phyloP scores from a whole-genome alignment of 73 alveolate genomes.

The Blepharisma stoltei region DNA sequence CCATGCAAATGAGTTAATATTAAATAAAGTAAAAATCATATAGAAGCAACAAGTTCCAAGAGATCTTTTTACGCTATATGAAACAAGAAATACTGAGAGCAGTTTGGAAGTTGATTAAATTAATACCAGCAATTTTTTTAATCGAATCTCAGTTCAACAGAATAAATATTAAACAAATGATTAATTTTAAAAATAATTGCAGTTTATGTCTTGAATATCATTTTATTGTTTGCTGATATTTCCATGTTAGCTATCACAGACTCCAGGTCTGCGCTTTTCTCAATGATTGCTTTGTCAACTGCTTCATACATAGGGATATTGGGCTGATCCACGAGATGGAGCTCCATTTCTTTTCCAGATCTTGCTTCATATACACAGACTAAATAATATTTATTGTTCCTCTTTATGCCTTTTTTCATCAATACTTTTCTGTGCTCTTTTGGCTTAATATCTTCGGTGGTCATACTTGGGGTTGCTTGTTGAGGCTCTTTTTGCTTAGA shows the following conservation, averaged over 20 bases:
- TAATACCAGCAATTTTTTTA: too few relatives aligned
- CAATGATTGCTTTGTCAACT: not conserved
- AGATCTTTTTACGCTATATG: too few relatives aligned
- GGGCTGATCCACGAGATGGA: not conserved
- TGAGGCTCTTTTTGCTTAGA: slow-evolving; percentile 11
- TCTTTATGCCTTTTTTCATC: slow-evolving; percentile 28
- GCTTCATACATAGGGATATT: slow-evolving; percentile 16
- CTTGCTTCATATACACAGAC: slow-evolving; percentile 21
- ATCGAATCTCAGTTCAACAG: too few relatives aligned
- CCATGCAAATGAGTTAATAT: too few relatives aligned
- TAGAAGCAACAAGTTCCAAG: too few relatives aligned
- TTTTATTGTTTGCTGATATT: not conserved
- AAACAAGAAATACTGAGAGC: too few relatives aligned
- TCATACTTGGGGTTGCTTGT: not conserved
- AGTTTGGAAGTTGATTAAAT: too few relatives aligned
- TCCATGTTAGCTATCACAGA: not conserved
- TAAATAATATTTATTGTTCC: not conserved
- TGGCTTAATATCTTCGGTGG: slow-evolving; percentile 29
- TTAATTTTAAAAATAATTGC: too few relatives aligned
- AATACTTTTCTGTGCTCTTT: slow-evolving; percentile 23
- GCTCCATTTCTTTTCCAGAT: slow-evolving; percentile 23
- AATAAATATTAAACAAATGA: too few relatives aligned
- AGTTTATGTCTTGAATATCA: not conserved
- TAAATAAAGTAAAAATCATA: too few relatives aligned
- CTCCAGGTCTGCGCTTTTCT: not conserved